Percentiles rank a stretch among this genome's conserved stretches.
Evolutionary conservation across 768 basidiomycete genomes (phyloP).

Genomic region (Termitomyces sp.): DNA sequence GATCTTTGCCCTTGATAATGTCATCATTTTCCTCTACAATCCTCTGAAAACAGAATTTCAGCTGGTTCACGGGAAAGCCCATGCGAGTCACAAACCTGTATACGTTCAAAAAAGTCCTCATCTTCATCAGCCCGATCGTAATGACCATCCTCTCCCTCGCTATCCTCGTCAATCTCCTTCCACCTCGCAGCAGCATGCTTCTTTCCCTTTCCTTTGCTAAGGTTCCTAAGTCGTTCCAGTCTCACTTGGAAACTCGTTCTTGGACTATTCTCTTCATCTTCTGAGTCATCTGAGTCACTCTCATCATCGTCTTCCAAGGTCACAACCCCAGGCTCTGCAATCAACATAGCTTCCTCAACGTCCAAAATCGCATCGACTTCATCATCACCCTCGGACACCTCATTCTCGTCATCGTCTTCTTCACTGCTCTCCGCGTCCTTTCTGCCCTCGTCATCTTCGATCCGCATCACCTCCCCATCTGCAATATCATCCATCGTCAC

Average conservation of each 20-base stretch:
- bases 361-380: conserved; percentile 33
- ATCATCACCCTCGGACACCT: conserved; percentile 22
- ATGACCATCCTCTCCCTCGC: conserved; percentile 29
- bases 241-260: conserved; percentile 40
- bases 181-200: conserved; percentile 18
- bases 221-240: conserved; percentile 33
- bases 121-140: conserved; percentile 41
- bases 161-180: conserved; percentile 21
- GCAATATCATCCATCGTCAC: conserved; percentile 65
- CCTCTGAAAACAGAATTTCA: conserved; percentile 31
- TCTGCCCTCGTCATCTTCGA: conserved; percentile 39
- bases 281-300: conserved; percentile 28
- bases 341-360: conserved; percentile 40
- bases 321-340: conserved; percentile 26
- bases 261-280: conserved; percentile 32
- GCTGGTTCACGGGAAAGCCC: not conserved
- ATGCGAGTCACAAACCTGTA: conserved; percentile 38
- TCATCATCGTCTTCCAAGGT: conserved; percentile 27
- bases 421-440: conserved; percentile 46
- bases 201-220: conserved; percentile 15
- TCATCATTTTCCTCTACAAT: conserved; percentile 55
- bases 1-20: conserved; percentile 35
- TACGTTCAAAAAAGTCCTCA: conserved; percentile 48
- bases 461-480: conserved; percentile 54
- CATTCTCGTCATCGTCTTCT: conserved; percentile 33